phyloP scores from a whole-genome alignment of 2,329 filamentous ascomycete genomes.

The Fusarium succisae region DNA sequence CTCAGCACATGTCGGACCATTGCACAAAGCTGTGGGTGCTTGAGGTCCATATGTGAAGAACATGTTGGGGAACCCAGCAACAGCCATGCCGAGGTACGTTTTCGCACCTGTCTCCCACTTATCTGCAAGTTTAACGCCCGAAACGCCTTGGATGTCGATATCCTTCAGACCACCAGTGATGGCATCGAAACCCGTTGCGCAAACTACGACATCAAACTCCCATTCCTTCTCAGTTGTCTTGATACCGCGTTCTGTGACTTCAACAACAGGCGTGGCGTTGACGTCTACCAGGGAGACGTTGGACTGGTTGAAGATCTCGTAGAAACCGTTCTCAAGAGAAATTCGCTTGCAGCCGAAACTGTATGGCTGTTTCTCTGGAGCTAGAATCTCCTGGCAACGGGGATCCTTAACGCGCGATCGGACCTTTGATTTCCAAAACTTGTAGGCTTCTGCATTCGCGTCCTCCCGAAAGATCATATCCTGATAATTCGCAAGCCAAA shows the following conservation, averaged over 20 bases:
- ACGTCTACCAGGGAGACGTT: slow-evolving; percentile 12
- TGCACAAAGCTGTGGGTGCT: not conserved
- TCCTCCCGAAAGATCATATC: slow-evolving; percentile 54
- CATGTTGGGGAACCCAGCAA: not conserved
- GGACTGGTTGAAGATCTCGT: slow-evolving; percentile 25
- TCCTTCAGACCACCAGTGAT: slow-evolving; percentile 11
- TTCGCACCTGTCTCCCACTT: not conserved
- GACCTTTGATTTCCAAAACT: slow-evolving; percentile 59
- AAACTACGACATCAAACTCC: slow-evolving; percentile 9
- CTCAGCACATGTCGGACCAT: not conserved
- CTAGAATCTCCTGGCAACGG: not conserved
- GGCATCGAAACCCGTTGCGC: slow-evolving; percentile 28
- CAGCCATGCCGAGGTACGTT: slow-evolving; percentile 1
- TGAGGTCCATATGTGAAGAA: slow-evolving; percentile 15
- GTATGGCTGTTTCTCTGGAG: not conserved
- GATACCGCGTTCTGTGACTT: not conserved
- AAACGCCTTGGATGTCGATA: not conserved
- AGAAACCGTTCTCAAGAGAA: slow-evolving; percentile 13
- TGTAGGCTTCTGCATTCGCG: slow-evolving; percentile 56
- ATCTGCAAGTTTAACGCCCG: not conserved
- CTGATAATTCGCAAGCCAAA: slow-evolving; percentile 56
- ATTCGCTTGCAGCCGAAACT: slow-evolving; percentile 14
- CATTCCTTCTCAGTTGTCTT: not conserved
- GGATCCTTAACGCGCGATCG: slow-evolving; percentile 49
- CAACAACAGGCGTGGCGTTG: slow-evolving; percentile 11